Evolutionary conservation across 2,329 filamentous ascomycete genomes (phyloP).

Genomic region (Talaromyces marneffei): DNA sequence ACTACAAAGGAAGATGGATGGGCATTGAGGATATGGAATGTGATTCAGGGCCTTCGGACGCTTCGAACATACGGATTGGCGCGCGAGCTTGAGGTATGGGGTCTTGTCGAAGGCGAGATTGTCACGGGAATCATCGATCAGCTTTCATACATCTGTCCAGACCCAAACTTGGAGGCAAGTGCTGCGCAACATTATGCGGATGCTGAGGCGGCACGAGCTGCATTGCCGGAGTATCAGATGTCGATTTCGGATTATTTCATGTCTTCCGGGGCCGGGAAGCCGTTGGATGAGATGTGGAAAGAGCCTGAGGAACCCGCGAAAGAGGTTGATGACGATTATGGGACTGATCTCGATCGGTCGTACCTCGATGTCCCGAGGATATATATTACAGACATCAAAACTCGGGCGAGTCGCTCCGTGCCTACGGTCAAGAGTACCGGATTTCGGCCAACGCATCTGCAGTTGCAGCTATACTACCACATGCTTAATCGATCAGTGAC

Average conservation of each 20-base stretch:
- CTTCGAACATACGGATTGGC: slow-evolving; percentile 66
- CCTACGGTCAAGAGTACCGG: slow-evolving; percentile 56
- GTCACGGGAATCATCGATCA: slow-evolving; percentile 89
- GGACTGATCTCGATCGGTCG: slow-evolving; percentile 12
- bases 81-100: slow-evolving; percentile 78
- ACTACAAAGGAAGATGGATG: slow-evolving; percentile 73
- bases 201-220: slow-evolving; percentile 29
- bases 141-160: slow-evolving; percentile 70
- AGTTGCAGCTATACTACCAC: slow-evolving; percentile 83
- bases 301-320: slow-evolving; percentile 15
- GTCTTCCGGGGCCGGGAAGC: slow-evolving; percentile 31
- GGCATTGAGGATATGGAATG: slow-evolving; percentile 81
- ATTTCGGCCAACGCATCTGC: slow-evolving; percentile 71
- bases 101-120: slow-evolving; percentile 70
- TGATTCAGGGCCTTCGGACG: slow-evolving; percentile 75
- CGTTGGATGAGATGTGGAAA: slow-evolving; percentile 28
- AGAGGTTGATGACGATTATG: slow-evolving; percentile 11
- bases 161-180: slow-evolving; percentile 61
- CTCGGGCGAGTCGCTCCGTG: slow-evolving; percentile 56
- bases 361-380: slow-evolving; percentile 35
- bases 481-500: slow-evolving; percentile 69
- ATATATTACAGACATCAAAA: slow-evolving; percentile 91
- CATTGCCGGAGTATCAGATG: slow-evolving; percentile 41
- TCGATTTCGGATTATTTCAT: slow-evolving; percentile 43
- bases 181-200: slow-evolving; percentile 41